A percentile compares a stretch with the other conserved stretches of the same genome.
phyloP scores from a whole-genome alignment of 179 eudicot species.

The Gypsophila paniculata region DNA sequence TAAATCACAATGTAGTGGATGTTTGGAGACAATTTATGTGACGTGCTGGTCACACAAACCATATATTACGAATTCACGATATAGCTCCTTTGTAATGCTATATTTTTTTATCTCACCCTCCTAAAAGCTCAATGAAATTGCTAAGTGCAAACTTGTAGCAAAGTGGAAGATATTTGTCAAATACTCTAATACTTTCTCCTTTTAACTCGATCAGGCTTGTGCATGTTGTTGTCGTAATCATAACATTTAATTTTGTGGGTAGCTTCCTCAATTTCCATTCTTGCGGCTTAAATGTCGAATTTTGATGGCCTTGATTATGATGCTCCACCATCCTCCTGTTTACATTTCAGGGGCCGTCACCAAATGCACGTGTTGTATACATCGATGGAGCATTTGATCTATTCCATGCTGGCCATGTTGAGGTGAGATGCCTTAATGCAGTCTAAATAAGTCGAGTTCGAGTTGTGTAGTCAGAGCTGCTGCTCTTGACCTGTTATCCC shows the following conservation, averaged over 20 bases:
- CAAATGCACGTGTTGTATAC: conserved; percentile 89
- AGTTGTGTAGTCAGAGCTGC: conserved; percentile 7
- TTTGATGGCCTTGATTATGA: conserved; percentile 10
- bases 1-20: background rate
- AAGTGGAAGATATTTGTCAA: too few relatives aligned
- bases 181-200: too few relatives aligned
- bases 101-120: background rate
- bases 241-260: too few relatives aligned
- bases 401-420: conserved; percentile 98
- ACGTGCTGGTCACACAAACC: background rate
- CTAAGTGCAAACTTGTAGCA: background rate
- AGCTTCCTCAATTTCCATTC: background rate
- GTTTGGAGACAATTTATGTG: background rate
- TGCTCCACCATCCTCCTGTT: conserved; percentile 16
- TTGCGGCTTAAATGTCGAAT: background rate
- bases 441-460: background rate
- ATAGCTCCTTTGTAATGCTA: background rate
- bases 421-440: conserved; percentile 38
- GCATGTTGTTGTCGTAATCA: background rate
- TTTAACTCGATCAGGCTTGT: background rate
- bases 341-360: conserved; percentile 68
- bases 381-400: conserved; percentile 99
- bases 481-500: too few relatives aligned
- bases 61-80: background rate
- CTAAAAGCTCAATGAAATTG: background rate